A percentile compares a stretch with the other conserved stretches of the same genome.
phyloP scores from a whole-genome alignment of 2,329 filamentous ascomycete species.

The Dactylellina drechsleri region DNA sequence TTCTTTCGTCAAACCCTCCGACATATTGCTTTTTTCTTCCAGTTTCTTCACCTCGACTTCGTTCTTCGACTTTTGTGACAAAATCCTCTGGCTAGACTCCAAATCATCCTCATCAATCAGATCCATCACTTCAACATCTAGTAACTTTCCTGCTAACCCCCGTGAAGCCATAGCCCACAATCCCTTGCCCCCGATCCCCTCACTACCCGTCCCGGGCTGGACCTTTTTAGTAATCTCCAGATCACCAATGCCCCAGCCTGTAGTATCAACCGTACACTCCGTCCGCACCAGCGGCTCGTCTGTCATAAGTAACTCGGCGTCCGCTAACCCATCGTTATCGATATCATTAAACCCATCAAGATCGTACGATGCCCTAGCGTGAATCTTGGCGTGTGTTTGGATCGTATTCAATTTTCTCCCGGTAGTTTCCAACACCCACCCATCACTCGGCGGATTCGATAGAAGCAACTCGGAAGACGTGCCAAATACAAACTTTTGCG shows the following conservation, averaged over 20 bases:
- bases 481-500: slow-evolving; percentile 45
- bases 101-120: slow-evolving; percentile 48
- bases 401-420: slow-evolving; percentile 40
- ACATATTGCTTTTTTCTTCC: background rate
- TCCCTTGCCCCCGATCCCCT: background rate
- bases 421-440: slow-evolving; percentile 41
- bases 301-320: background rate
- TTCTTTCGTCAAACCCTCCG: background rate
- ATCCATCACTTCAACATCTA: slow-evolving; percentile 39
- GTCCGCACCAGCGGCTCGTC: background rate
- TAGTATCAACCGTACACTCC: slow-evolving; percentile 29
- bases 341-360: slow-evolving; percentile 19
- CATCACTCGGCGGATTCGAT: slow-evolving; percentile 25
- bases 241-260: slow-evolving; percentile 43
- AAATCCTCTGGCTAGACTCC: slow-evolving; percentile 25
- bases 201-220: background rate
- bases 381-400: slow-evolving; percentile 46
- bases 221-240: slow-evolving; percentile 25
- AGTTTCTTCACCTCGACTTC: background rate
- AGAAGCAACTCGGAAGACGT: slow-evolving; percentile 40
- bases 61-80: slow-evolving; percentile 4
- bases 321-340: background rate
- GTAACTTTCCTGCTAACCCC: slow-evolving; percentile 21
- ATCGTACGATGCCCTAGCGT: slow-evolving; percentile 25
- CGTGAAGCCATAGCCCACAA: slow-evolving; percentile 34